Evolutionary conservation across 305 asterid species (phyloP).

Genomic region (Solanum hybrid): DNA sequence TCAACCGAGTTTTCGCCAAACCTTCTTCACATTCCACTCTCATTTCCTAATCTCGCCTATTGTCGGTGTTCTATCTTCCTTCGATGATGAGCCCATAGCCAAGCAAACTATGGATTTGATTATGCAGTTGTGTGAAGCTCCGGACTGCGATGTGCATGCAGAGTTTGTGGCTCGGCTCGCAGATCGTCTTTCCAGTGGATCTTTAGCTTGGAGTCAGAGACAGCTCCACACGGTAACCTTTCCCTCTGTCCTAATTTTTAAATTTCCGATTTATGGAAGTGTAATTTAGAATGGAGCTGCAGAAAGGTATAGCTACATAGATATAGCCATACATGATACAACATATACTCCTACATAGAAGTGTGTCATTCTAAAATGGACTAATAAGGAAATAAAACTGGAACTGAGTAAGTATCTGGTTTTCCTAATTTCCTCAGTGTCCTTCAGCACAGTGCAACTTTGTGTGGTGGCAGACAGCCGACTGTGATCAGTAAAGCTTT

Average conservation of each 20-base stretch:
- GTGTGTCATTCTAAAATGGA: neutral
- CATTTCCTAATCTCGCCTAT: conserved; percentile 86
- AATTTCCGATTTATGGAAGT: neutral
- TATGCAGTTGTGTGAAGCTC: conserved; percentile 37
- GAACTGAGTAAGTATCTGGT: neutral
- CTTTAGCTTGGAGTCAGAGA: conserved; percentile 71
- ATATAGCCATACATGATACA: neutral
- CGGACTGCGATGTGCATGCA: conserved; percentile 32
- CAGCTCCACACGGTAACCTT: conserved; percentile 56
- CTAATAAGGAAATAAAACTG: neutral
- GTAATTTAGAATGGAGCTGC: neutral
- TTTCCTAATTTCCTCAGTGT: neutral
- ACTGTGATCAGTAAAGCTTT: neutral
- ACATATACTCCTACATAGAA: neutral
- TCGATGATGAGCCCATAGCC: conserved; percentile 69
- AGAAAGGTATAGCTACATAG: neutral
- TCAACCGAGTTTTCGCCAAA: conserved; percentile 58
- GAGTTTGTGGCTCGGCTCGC: conserved; percentile 69
- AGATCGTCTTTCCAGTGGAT: conserved; percentile 48
- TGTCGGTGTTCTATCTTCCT: conserved; percentile 40
- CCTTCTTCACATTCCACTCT: conserved; percentile 56
- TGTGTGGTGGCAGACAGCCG: neutral
- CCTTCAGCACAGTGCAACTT: neutral
- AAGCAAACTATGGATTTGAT: conserved; percentile 55
- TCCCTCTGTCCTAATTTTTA: neutral